These are phyloP conservation scores for Ceratocystis eucalypticola DNA, from an alignment of 2,329 filamentous ascomycete genomes.

Conservation along the genomic window DNA sequence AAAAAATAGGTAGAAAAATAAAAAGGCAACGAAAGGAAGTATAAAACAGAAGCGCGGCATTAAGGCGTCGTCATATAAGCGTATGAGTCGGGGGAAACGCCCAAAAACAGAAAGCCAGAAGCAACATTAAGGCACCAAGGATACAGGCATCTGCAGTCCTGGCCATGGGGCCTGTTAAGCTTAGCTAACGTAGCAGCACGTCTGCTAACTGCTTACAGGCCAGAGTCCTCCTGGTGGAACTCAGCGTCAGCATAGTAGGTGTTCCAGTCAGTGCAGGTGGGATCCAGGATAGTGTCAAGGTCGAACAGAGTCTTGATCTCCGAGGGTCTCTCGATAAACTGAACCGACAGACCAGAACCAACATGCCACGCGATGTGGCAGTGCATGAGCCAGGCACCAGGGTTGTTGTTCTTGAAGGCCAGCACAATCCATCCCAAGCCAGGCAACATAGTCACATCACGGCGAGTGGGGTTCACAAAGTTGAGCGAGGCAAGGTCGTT, in stretches of 20 bases:
- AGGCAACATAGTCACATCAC: slow-evolving; percentile 38
- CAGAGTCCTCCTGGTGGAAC: slow-evolving; percentile 21
- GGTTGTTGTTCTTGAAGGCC: slow-evolving; percentile 37
- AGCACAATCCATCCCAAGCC: slow-evolving; percentile 34
- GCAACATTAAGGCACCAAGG: neutral
- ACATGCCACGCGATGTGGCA: slow-evolving; percentile 46
- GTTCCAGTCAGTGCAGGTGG: slow-evolving; percentile 19
- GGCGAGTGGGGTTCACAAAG: slow-evolving; percentile 37
- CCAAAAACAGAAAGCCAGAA: neutral
- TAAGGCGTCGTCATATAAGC: neutral
- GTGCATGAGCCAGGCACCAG: slow-evolving; percentile 41
- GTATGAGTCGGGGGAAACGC: neutral
- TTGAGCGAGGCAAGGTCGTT: slow-evolving; percentile 28
- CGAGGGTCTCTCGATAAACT: slow-evolving; percentile 30
- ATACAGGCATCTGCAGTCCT: neutral
- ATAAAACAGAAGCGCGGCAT: neutral
- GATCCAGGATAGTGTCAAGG: slow-evolving; percentile 17
- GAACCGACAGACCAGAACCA: slow-evolving; percentile 38
- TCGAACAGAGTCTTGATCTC: slow-evolving; percentile 19
- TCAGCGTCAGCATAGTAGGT: slow-evolving; percentile 18
- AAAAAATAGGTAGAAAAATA: neutral
- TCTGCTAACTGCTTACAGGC: slow-evolving; percentile 15
- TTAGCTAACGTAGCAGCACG: neutral
- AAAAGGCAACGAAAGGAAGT: neutral
- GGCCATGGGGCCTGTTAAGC: neutral